A percentile compares a stretch with the other conserved stretches of the same genome.
phyloP scores from a whole-genome alignment of 2,329 filamentous ascomycete species.

The Hypoxylon sp. region DNA sequence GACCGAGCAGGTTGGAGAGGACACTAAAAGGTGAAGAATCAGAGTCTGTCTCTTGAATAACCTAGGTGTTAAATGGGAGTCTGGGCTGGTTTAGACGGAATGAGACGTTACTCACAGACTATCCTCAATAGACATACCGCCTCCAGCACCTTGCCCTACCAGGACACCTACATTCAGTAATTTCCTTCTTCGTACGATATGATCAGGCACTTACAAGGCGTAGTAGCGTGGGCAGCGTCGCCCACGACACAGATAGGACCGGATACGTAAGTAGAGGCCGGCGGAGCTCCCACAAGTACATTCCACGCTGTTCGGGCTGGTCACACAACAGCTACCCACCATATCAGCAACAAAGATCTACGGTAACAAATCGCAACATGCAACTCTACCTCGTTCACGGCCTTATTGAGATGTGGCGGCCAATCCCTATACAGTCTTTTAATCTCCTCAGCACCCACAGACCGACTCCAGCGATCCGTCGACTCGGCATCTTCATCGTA shows the following conservation, averaged over 20 bases:
- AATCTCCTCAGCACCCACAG: slow-evolving; percentile 43
- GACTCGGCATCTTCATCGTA: slow-evolving; percentile 32
- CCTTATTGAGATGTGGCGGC: slow-evolving; percentile 44
- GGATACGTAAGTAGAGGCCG: slow-evolving; percentile 41
- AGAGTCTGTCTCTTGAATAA: not conserved
- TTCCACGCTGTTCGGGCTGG: slow-evolving; percentile 38
- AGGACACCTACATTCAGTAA: not conserved
- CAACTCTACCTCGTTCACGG: slow-evolving; percentile 44
- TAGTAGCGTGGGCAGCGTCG: slow-evolving; percentile 44
- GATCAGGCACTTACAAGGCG: slow-evolving; percentile 30
- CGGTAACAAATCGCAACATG: too few species aligned
- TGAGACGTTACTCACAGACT: slow-evolving; percentile 23
- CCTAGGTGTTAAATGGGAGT: not conserved
- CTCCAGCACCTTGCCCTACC: slow-evolving; percentile 43
- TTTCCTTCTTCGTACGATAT: not conserved
- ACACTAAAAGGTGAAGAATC: slow-evolving; percentile 9
- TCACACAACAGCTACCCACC: slow-evolving; percentile 44
- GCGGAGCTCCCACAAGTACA: slow-evolving; percentile 50
- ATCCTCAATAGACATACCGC: slow-evolving; percentile 48
- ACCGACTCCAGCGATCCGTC: slow-evolving; percentile 43
- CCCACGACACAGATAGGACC: slow-evolving; percentile 44
- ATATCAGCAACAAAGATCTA: not conserved
- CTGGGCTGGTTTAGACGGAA: not conserved
- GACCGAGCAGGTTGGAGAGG: slow-evolving; percentile 42
- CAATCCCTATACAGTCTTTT: slow-evolving; percentile 40